Evolutionary conservation across 116 monocot genomes (phyloP).

Genomic region (Cymodocea nodosa): DNA sequence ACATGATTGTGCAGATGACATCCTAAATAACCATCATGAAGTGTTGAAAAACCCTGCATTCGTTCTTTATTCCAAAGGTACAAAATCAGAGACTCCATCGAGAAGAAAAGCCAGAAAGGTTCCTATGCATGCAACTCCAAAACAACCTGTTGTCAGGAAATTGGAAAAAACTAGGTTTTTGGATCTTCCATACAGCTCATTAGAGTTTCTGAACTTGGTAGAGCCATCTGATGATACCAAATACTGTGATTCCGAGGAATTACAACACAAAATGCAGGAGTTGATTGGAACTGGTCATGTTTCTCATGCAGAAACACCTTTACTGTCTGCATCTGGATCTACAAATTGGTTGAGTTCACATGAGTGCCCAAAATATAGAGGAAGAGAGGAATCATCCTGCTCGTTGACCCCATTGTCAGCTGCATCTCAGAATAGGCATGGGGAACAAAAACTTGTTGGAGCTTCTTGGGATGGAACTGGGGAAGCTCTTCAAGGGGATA

Average conservation of each 20-base stretch:
- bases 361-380: slow-evolving; percentile 31
- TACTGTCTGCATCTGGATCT: slow-evolving; percentile 47
- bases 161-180: slow-evolving; percentile 18
- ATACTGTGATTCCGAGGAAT: slow-evolving; percentile 32
- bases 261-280: slow-evolving; percentile 11
- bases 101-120: slow-evolving; percentile 29
- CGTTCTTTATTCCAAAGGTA: slow-evolving; percentile 6
- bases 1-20: slow-evolving; percentile 21
- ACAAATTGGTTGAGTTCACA: slow-evolving; percentile 44
- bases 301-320: slow-evolving; percentile 51
- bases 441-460: slow-evolving; percentile 27
- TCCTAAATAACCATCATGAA: slow-evolving; percentile 13
- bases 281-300: slow-evolving; percentile 19
- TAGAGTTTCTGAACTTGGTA: slow-evolving; percentile 21
- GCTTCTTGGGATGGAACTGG: slow-evolving; percentile 44
- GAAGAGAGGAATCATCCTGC: slow-evolving; percentile 57
- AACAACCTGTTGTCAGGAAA: slow-evolving; percentile 11
- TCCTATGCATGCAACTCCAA: slow-evolving; percentile 20
- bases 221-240: slow-evolving; percentile 44
- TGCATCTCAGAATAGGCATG: slow-evolving; percentile 41
- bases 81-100: slow-evolving; percentile 12
- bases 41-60: slow-evolving; percentile 16
- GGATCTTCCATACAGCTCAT: slow-evolving; percentile 27
- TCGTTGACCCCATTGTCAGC: slow-evolving; percentile 78
- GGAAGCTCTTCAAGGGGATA: slow-evolving; percentile 33